Evolutionary conservation across 805 yeast species (phyloP), one percentile per base, ranked within the genome.

Genomic region (Wickerhamomyces bisporus): DNA sequence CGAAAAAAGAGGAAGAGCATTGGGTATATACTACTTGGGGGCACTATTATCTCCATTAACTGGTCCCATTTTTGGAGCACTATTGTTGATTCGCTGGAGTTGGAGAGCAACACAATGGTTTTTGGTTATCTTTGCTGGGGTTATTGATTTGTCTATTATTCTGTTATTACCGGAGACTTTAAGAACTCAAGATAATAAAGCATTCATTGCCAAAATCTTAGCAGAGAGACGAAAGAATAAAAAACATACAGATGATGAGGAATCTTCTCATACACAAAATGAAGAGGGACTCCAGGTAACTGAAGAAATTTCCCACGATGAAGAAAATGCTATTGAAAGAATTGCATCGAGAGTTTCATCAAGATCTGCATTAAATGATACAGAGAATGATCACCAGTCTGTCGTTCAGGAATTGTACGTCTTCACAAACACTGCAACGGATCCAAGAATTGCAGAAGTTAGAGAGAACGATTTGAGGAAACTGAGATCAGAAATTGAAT

Each of bases 21-120:
- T 86, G 77, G 94, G 96, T 0, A 65, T 77, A 34, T 86, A 75
- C 50, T 87, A 86, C 54, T 62, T 87, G 34, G 96, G 96, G 0
- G 84, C 91, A 0, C 66, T 87, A 31, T 70, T 79, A 50, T 95
- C 93, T 0, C 96, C 95, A 1, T 66, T 87, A 35, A 45, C 84
- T 4, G 79, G 89, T 12, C 96, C 96, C 3, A 80, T 86, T 18
- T 56, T 79, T 36, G 95, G 95, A 35, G 91, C 95, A 42, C 78
- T 79, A 2, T 71, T 87, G 21, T 73, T 83, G 6, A 65, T 71
- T 30, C 67, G 69, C 10, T 83, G 87, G 81, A 86, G 87, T 8
- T 87, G 95, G 95, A 68, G 95, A 55, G 85, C 91, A 3, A 84
- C 95, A 3, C 93, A 84, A 52, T 87, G 94, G 91, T 77, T 85